Base-by-base conservation (phyloP, 2,329 filamentous ascomycete genomes). In the Alternaria gansuensis region DNA sequence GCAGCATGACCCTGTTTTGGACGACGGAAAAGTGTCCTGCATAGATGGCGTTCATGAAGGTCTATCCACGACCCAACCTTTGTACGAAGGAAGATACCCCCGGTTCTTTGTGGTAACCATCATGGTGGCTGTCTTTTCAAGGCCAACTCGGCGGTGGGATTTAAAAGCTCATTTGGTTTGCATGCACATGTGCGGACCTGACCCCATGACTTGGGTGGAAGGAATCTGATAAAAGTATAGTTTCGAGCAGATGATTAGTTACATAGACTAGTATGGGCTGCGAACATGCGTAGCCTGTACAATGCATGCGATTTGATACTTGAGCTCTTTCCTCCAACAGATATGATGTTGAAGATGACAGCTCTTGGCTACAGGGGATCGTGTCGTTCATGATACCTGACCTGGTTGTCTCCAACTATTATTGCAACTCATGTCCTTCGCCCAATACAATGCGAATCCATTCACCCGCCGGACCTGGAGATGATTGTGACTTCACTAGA, bases 21-120 rank as follows among this genome's bases (percentile, higher is more conserved):
- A 72, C 70, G 70, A 74, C 69, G 70, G 66, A 71, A 71, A 67
- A 68, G 70, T 72, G 70, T 70, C 66, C 69, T 70, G 65, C 74
- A 77, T 77, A 74, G 73, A 76, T 65, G 75, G 75, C 75, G 74
- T 77, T 77, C 60, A 75, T 68, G 66, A 72, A 67, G 74, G 72
- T 69, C 70, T 50, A 54, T 51, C 62, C 53, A 54, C 67, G 67
- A 63, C 65, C 62, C 69, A 52, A 48, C 51, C 65, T 69, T 65
- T 68, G 61, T 65, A 65, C 65, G 71, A 75, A 70, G 73, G 74
- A 77, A 66, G 55, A 77, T 74, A 71, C 70, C 73, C 40, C 68
- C 60, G 62, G 64, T 68, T 61, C 44, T 66, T 60, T 69, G 64
- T 64, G 66, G 68, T 64, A 62, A 66, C 63, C 65, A 67, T 70